Evolutionary conservation across 2,329 filamentous ascomycete genomes (phyloP).

Genomic region (Fusarium devonianum): DNA sequence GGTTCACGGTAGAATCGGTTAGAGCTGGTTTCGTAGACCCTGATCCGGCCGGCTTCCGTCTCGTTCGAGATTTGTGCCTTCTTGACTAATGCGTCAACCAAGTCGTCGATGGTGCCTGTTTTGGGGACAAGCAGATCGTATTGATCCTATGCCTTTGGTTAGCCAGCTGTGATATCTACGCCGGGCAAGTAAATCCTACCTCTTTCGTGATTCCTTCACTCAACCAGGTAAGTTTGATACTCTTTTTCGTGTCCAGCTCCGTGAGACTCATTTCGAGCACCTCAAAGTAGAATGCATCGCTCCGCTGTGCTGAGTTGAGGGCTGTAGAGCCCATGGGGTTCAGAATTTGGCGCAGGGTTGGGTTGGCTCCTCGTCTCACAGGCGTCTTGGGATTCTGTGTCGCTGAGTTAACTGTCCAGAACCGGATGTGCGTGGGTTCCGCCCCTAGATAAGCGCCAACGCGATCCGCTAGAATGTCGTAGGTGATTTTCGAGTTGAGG

Average conservation of each 20-base stretch:
- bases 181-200: conserved; percentile 57
- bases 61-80: conserved; percentile 84
- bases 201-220: conserved; percentile 93
- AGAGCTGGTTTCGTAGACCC: conserved; percentile 82
- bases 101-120: conserved; percentile 79
- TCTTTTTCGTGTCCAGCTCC: conserved; percentile 93
- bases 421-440: conserved; percentile 86
- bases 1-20: conserved; percentile 87
- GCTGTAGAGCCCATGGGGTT: conserved; percentile 73
- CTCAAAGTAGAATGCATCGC: conserved; percentile 88
- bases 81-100: conserved; percentile 78
- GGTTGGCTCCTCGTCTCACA: conserved; percentile 75
- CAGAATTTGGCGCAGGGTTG: conserved; percentile 81
- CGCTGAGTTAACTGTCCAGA: conserved; percentile 82
- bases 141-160: conserved; percentile 62
- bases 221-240: conserved; percentile 81
- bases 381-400: conserved; percentile 79
- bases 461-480: conserved; percentile 85
- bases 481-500: conserved; percentile 86
- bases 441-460: conserved; percentile 80
- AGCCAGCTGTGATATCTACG: background rate
- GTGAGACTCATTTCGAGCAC: conserved; percentile 92
- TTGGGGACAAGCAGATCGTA: conserved; percentile 88
- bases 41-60: conserved; percentile 70
- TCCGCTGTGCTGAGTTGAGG: conserved; percentile 72